Evolutionary conservation across 805 yeast genomes (phyloP).

Genomic region (Ogataea paradorogensis): DNA sequence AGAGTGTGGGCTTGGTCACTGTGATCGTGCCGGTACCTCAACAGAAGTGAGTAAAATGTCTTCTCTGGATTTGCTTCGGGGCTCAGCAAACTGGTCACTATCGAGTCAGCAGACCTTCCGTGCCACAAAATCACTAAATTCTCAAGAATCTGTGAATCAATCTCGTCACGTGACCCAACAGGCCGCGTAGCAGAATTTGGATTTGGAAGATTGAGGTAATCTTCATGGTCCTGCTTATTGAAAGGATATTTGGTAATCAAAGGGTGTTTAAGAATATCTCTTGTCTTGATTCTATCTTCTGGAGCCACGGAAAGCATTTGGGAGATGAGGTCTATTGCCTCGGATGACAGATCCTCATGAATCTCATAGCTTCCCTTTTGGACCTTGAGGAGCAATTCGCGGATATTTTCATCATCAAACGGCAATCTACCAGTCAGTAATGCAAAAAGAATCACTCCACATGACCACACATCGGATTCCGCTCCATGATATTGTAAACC

Average conservation of each 20-base stretch:
- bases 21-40: conserved; percentile 38
- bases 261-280: conserved; percentile 77
- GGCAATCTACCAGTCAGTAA: conserved; percentile 92
- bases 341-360: conserved; percentile 74
- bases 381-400: conserved; percentile 82
- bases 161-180: conserved; percentile 44
- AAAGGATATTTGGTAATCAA: conserved; percentile 70
- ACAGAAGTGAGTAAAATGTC: conserved; percentile 36
- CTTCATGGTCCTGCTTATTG: conserved; percentile 33
- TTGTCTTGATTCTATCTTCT: conserved; percentile 69
- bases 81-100: conserved; percentile 28
- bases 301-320: conserved; percentile 86
- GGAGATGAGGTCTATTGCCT: conserved; percentile 83
- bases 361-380: conserved; percentile 84
- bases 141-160: conserved; percentile 51
- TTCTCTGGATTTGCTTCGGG: conserved; percentile 35
- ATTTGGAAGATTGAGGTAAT: conserved; percentile 45
- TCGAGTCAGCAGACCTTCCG: conserved; percentile 42
- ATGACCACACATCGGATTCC: conserved; percentile 97
- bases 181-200: conserved; percentile 53
- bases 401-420: conserved; percentile 92
- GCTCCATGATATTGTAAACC: conserved; percentile 96
- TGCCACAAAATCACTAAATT: conserved; percentile 59
- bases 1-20: conserved; percentile 18
- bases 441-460: conserved; percentile 94